Evolutionary conservation across 257 asterid species (phyloP).

Genomic region (Echium plantagineum): DNA sequence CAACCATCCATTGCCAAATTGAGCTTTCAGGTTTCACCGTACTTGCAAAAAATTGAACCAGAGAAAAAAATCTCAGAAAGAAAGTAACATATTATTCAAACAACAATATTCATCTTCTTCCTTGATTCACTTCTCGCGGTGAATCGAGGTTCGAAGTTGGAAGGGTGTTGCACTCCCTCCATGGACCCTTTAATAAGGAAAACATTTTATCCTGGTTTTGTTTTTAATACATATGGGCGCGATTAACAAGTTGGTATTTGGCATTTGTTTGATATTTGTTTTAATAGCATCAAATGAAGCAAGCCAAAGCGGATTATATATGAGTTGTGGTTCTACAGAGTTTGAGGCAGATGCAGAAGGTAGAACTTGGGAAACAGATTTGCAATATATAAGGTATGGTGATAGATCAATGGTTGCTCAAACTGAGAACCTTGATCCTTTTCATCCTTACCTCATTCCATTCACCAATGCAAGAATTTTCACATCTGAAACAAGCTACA

Average conservation of each 20-base stretch:
- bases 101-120: neutral
- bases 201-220: slow-evolving; percentile 30
- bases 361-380: slow-evolving; percentile 58
- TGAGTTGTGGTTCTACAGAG: slow-evolving; percentile 48
- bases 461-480: slow-evolving; percentile 65
- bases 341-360: slow-evolving; percentile 45
- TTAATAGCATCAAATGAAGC: slow-evolving; percentile 11
- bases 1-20: slow-evolving; percentile 3
- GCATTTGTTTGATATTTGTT: slow-evolving; percentile 9
- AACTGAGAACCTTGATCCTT: slow-evolving; percentile 52
- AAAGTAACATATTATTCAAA: too few relatives aligned
- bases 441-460: slow-evolving; percentile 47
- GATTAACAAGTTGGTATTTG: slow-evolving; percentile 12
- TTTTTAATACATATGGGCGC: slow-evolving; percentile 16
- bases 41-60: neutral
- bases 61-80: too few relatives aligned
- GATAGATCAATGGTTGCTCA: slow-evolving; percentile 25
- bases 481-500: slow-evolving; percentile 41
- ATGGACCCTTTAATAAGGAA: slow-evolving; percentile 14
- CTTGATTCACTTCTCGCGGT: neutral
- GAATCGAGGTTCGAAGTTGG: too few relatives aligned
- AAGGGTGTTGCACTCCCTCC: neutral
- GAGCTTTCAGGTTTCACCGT: neutral
- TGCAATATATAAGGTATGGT: slow-evolving; percentile 26
- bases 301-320: slow-evolving; percentile 14